Percentiles rank a stretch among this genome's conserved stretches.
These are phyloP conservation scores for Hyaloperonospora arabidopsidis DNA, from an alignment of 352 stramenopile genomes.

Conservation along the genomic window DNA sequence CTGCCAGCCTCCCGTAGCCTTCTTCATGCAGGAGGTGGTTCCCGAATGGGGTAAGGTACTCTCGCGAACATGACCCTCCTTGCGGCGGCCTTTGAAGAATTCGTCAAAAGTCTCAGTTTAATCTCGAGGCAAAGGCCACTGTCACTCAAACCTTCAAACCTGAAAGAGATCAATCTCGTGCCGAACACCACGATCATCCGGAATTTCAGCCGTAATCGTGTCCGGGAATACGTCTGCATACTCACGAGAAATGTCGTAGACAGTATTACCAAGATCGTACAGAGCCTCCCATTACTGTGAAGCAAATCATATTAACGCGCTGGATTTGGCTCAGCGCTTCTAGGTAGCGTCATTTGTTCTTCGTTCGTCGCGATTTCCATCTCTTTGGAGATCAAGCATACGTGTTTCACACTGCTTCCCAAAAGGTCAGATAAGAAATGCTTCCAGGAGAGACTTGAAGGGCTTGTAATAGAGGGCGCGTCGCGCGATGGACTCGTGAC, in stretches of 20 bases:
- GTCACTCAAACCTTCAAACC: not conserved
- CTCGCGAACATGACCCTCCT: not conserved
- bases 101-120: not conserved
- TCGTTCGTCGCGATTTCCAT: not conserved
- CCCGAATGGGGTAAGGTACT: not conserved
- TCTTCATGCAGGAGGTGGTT: not conserved
- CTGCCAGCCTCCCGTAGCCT: not conserved
- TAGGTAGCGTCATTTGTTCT: not conserved
- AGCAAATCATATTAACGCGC: not conserved
- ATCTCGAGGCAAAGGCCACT: not conserved
- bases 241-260: not conserved
- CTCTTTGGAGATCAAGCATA: not conserved
- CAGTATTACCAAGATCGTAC: not conserved
- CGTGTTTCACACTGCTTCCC: not conserved
- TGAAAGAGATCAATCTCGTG: not conserved
- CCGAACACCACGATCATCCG: not conserved
- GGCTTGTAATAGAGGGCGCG: not conserved
- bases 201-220: not conserved
- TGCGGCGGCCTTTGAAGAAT: not conserved
- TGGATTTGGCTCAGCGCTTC: not conserved
- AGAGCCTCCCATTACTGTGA: not conserved
- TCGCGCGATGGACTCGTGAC: not conserved
- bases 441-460: not conserved
- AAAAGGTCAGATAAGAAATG: not conserved
- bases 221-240: not conserved